Base-by-base conservation (phyloP, 495 filamentous ascomycete genomes). In the Xylaria intraflava region DNA sequence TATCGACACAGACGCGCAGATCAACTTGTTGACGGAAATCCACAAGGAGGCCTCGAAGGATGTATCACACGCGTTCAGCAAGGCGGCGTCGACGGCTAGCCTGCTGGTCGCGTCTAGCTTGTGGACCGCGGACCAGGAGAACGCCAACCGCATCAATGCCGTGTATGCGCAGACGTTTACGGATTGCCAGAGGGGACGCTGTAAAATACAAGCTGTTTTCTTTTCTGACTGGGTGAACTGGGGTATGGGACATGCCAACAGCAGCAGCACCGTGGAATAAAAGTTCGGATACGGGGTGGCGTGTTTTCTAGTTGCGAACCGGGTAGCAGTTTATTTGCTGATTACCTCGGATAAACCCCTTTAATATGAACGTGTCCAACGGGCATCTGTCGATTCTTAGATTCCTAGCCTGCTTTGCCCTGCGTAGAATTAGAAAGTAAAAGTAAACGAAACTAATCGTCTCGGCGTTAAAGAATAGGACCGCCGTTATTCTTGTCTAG, bases 1-100 rank as follows among this genome's bases (percentile, higher is more conserved):
- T 14, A 31, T 68, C 5, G 69, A 70, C 27, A 20, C 51, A 10
- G 59, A 65, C n/a, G 60, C 60, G 9, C 58, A 75, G 4, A 78
- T 84, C 72, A 72, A 67, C 20, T 69, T 90, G 2, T 69, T 98
- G 43, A 66, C 70, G 50, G 72, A 73, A 17, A 76, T 97, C 29
- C 92, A 96, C 58, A 66, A 73, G 17, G 86, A 94, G 68, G 87
- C 86, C 2, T 71, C 74, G 23, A 80, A 79, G 43, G 84, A 86
- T 40, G 54, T 52, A 19, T 65, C 75, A 14, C 76, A 80, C 39
- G 70, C 70, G 11, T 80, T 77, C 51, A 68, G 67, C 6, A 69
- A 70, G 51, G 74, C 78, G 19, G 75, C 69, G 1, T 79, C 76
- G 41, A 71, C 68, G 12, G 72, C 75, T 1, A 75, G 76, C 54